A percentile compares a stretch with the other conserved stretches of the same genome.
Conservation (phyloP, 2,329 filamentous ascomycete genomes). For the Aspergillus clavatus region DNA sequence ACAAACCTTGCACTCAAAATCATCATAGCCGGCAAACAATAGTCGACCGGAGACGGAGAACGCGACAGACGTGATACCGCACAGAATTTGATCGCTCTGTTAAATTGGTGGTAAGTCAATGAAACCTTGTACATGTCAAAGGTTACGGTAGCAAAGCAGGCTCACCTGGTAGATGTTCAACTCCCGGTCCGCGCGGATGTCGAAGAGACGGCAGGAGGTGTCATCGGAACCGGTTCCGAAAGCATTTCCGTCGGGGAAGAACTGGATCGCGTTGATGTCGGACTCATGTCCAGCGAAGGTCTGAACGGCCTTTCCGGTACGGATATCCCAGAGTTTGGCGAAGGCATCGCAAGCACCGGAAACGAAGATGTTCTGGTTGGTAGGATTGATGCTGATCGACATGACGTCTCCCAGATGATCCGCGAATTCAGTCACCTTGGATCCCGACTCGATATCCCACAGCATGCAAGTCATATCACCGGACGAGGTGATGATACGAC, state of each 20-base stretch:
- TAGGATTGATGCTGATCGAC: conserved; percentile 99
- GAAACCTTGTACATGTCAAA: conserved; percentile 6
- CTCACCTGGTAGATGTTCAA: conserved; percentile 63
- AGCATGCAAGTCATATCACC: conserved; percentile 99
- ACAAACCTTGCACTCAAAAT: conserved; percentile 98
- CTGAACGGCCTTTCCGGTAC: conserved; percentile 95
- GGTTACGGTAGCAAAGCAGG: conserved; percentile 8
- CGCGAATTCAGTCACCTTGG: conserved; percentile 95
- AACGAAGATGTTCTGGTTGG: conserved; percentile 98
- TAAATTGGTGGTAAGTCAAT: background rate
- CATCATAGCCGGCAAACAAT: conserved; percentile 95
- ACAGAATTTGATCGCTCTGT: conserved; percentile 93
- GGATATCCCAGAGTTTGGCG: conserved; percentile 97
- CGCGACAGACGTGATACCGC: conserved; percentile 95
- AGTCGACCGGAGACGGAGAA: conserved; percentile 95
- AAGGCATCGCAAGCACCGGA: conserved; percentile 99
- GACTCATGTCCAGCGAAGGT: conserved; percentile 98
- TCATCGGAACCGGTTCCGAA: conserved; percentile 98
- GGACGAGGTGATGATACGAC: conserved; percentile 94
- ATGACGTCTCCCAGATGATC: conserved; percentile 98
- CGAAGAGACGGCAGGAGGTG: conserved; percentile 93
- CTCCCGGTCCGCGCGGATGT: conserved; percentile 89
- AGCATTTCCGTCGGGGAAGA: conserved; percentile 97
- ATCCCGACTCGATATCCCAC: conserved; percentile 98
- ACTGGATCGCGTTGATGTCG: conserved; percentile 98